Percentiles rank a stretch among this genome's conserved stretches.
Evolutionary conservation across 345 rosid species (phyloP).

Genomic region (Chamaenerion angustifolium): DNA sequence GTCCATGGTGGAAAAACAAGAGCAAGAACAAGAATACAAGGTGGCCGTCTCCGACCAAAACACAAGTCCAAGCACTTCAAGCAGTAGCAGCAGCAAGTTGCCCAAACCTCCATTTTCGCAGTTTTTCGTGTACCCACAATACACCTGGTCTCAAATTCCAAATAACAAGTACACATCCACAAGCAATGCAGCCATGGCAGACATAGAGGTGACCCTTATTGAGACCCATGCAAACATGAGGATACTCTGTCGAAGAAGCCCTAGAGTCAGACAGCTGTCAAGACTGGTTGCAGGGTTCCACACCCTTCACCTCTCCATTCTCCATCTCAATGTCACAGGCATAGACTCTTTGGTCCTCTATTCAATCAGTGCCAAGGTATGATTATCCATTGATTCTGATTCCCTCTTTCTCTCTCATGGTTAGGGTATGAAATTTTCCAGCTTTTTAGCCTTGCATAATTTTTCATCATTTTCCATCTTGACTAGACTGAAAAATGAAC

Average conservation of each 20-base stretch:
- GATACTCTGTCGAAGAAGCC: conserved; percentile 39
- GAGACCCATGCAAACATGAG: conserved; percentile 84
- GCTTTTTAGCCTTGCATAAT: too few species aligned
- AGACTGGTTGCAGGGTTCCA: conserved; percentile 48
- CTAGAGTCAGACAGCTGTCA: conserved; percentile 32
- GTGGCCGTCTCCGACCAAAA: neutral
- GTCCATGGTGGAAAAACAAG: too few species aligned
- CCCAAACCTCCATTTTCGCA: conserved; percentile 28
- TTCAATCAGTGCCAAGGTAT: conserved; percentile 78
- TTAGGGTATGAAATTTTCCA: too few species aligned
- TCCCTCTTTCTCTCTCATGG: too few species aligned
- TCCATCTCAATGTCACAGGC: conserved; percentile 63
- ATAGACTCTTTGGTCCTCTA: conserved; percentile 42
- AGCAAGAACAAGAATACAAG: too few species aligned
- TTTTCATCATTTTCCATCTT: too few species aligned
- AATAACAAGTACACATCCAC: conserved; percentile 31
- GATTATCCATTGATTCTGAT: neutral
- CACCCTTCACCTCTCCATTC: conserved; percentile 51
- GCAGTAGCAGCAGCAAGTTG: conserved; percentile 1
- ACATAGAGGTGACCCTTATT: conserved; percentile 66
- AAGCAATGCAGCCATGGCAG: conserved; percentile 37
- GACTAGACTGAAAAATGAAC: too few species aligned
- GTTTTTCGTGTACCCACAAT: conserved; percentile 38
- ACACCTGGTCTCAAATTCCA: conserved; percentile 40
- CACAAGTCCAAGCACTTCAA: neutral